Conservation (phyloP, 352 stramenopile species). For the Phytophthora ramorum region DNA sequence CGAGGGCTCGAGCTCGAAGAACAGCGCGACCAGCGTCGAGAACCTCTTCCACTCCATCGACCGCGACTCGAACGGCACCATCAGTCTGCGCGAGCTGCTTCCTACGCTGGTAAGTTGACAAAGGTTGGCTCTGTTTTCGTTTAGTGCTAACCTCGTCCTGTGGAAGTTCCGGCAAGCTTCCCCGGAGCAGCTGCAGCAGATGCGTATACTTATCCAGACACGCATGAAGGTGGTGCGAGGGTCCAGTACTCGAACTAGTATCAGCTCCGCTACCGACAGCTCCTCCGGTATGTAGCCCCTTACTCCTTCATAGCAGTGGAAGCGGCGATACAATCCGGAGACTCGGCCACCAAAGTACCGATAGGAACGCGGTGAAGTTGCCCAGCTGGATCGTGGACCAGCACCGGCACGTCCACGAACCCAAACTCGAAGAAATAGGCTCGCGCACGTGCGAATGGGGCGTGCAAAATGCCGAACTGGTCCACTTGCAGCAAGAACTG, state of each 20-base stretch:
- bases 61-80: constrained; percentile 55
- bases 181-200: constrained; percentile 55
- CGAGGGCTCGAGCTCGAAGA: constrained; percentile 21
- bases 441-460: constrained; percentile 81
- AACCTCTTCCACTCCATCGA: constrained; percentile 61
- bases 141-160: constrained; percentile 10
- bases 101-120: constrained; percentile 50
- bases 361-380: constrained; percentile 45
- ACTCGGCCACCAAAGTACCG: constrained; percentile 54
- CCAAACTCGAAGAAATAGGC: constrained; percentile 89
- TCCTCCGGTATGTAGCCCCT: too few relatives aligned
- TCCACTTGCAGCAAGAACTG: constrained; percentile 83
- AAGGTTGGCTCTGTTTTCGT: constrained; percentile 11
- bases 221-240: constrained; percentile 27
- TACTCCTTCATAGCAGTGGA: constrained; percentile 30
- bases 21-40: constrained; percentile 40
- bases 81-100: constrained; percentile 59
- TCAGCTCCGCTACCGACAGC: not conserved
- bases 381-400: constrained; percentile 47
- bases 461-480: constrained; percentile 90
- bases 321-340: constrained; percentile 58
- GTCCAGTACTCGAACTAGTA: not conserved
- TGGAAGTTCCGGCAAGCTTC: constrained; percentile 58
- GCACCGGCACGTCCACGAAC: constrained; percentile 45
- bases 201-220: constrained; percentile 41